These are phyloP conservation scores for Harrya chromipes DNA, from an alignment of 768 basidiomycete species.

Conservation along the genomic window DNA sequence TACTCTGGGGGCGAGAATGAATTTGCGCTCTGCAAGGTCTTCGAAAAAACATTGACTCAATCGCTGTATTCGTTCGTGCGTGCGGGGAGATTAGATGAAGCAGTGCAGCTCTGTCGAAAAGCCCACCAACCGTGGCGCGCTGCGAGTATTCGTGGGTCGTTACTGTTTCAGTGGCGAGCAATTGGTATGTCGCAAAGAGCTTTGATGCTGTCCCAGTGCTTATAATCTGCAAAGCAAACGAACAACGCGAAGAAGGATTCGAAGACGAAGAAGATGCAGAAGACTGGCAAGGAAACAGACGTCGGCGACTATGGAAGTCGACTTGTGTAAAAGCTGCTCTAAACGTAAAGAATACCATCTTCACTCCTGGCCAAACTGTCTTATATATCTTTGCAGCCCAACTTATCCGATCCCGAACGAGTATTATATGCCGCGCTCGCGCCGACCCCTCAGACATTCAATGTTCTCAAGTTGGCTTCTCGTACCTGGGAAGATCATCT, in stretches of 20 bases:
- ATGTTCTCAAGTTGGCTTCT: slow-evolving; percentile 68
- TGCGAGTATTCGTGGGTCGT: slow-evolving; percentile 81
- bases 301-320: slow-evolving; percentile 82
- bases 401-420: slow-evolving; percentile 71
- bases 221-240: slow-evolving; percentile 43
- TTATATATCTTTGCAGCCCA: slow-evolving; percentile 37
- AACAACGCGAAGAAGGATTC: slow-evolving; percentile 44
- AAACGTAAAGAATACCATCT: slow-evolving; percentile 44
- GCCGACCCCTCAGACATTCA: slow-evolving; percentile 65
- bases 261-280: slow-evolving; percentile 44
- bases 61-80: slow-evolving; percentile 80
- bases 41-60: slow-evolving; percentile 75
- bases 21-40: slow-evolving; percentile 49
- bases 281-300: slow-evolving; percentile 70
- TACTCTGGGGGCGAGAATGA: not conserved
- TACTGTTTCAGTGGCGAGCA: slow-evolving; percentile 71
- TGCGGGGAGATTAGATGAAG: slow-evolving; percentile 81
- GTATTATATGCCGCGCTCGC: slow-evolving; percentile 83
- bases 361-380: not conserved
- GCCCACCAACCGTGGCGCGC: slow-evolving; percentile 92
- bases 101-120: slow-evolving; percentile 74
- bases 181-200: slow-evolving; percentile 48
- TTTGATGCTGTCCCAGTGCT: slow-evolving; percentile 21
- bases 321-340: slow-evolving; percentile 77
- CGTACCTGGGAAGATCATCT: slow-evolving; percentile 93